phyloP scores from a whole-genome alignment of 148 eudicot species.

The Limonium bicolor region DNA sequence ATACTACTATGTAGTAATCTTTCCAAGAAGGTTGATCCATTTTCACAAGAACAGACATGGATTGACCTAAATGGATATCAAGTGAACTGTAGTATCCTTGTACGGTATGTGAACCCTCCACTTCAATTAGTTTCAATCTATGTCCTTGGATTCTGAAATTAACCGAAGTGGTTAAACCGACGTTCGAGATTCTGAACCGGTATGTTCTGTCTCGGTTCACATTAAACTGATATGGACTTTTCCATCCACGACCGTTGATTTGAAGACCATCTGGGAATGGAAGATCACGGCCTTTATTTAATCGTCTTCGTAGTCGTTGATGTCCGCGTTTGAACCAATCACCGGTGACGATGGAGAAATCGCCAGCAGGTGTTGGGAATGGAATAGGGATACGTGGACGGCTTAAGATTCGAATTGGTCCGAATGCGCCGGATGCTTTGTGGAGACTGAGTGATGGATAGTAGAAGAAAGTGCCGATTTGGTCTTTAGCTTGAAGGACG shows the following conservation, averaged over 20 bases:
- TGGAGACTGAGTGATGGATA: constrained; percentile 79
- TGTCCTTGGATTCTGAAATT: constrained; percentile 97
- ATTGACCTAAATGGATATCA: constrained; percentile 86
- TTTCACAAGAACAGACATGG: constrained; percentile 69
- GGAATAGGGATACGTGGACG: constrained; percentile 90
- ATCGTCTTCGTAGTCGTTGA: constrained; percentile 32
- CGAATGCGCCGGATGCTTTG: constrained; percentile 84
- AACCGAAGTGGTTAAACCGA: constrained; percentile 62
- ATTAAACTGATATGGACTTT: constrained; percentile 63
- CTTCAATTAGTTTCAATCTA: constrained; percentile 66
- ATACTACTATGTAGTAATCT: constrained; percentile 71
- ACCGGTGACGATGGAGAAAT: constrained; percentile 69
- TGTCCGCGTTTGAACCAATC: constrained; percentile 86
- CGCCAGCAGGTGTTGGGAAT: constrained; percentile 70
- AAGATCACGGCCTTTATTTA: constrained; percentile 56
- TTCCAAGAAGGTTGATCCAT: constrained; percentile 55
- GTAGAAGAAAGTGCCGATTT: constrained; percentile 83
- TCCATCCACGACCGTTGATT: constrained; percentile 96
- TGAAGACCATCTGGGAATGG: constrained; percentile 83
- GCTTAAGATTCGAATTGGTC: constrained; percentile 57
- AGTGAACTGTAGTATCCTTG: constrained; percentile 54
- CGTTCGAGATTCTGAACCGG: constrained; percentile 87
- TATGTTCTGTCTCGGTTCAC: constrained; percentile 85
- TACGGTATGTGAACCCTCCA: constrained; percentile 86
- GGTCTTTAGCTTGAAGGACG: constrained; percentile 86